Percentiles rank a stretch among this genome's conserved stretches.
Evolutionary conservation across 768 basidiomycete genomes (phyloP).

Genomic region (Xerocomellus amylosporus): DNA sequence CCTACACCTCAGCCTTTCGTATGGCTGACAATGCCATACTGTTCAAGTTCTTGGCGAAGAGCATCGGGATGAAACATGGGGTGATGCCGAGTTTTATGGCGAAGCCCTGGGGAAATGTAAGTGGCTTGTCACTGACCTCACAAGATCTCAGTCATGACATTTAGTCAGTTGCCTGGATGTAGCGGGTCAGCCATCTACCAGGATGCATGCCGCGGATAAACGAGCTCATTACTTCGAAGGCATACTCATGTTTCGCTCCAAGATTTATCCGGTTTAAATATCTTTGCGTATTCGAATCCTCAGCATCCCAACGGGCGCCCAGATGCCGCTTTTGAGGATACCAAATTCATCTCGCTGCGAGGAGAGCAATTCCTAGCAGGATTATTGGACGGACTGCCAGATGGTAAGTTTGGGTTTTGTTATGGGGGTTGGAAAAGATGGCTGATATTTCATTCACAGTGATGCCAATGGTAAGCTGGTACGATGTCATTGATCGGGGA

Average conservation of each 20-base stretch:
- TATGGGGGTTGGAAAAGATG: neutral
- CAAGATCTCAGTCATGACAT: conserved; percentile 4
- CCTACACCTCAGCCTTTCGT: conserved; percentile 72
- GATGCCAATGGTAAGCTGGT: conserved; percentile 70
- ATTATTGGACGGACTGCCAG: conserved; percentile 81
- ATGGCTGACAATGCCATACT: conserved; percentile 92
- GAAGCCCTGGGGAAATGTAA: conserved; percentile 90
- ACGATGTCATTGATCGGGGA: neutral
- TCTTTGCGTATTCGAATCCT: conserved; percentile 69
- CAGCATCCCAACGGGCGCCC: conserved; percentile 62
- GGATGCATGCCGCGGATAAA: conserved; percentile 10
- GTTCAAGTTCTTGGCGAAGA: conserved; percentile 92
- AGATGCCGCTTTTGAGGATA: conserved; percentile 75
- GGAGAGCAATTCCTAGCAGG: conserved; percentile 96
- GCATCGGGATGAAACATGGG: conserved; percentile 83
- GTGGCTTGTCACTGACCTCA: conserved; percentile 24
- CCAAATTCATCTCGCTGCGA: conserved; percentile 76
- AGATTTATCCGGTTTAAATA: conserved; percentile 62
- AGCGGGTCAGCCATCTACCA: conserved; percentile 61
- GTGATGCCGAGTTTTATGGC: conserved; percentile 98
- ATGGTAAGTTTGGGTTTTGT: conserved; percentile 50
- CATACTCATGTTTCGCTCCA: conserved; percentile 92
- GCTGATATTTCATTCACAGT: conserved; percentile 41
- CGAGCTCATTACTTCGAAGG: conserved; percentile 34
- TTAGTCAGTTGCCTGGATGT: conserved; percentile 81